Conservation (phyloP, 2,329 filamentous ascomycete species). For the Biscogniauxia sp. region DNA sequence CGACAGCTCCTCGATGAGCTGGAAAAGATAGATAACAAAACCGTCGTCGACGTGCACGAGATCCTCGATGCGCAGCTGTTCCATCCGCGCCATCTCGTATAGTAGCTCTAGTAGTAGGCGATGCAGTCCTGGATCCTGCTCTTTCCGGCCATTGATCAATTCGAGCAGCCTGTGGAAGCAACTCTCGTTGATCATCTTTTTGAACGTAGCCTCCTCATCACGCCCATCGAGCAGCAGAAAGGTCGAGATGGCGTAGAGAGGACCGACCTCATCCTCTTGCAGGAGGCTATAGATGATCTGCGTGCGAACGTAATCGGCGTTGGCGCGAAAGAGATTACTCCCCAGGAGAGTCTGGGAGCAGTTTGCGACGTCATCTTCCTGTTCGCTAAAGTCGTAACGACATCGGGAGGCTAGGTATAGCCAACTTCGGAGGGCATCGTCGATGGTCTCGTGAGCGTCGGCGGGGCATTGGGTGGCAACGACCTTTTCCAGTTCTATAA, state of each 20-base stretch:
- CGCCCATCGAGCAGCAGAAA: constrained; percentile 87
- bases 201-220: constrained; percentile 72
- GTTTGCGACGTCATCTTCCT: constrained; percentile 74
- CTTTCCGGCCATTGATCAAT: constrained; percentile 66
- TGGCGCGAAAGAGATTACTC: constrained; percentile 69
- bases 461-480: constrained; percentile 43
- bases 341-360: constrained; percentile 79
- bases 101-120: constrained; percentile 80
- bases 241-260: constrained; percentile 78
- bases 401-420: constrained; percentile 73
- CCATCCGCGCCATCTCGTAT: constrained; percentile 95
- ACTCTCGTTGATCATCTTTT: constrained; percentile 82
- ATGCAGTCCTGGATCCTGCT: constrained; percentile 70
- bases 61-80: constrained; percentile 74
- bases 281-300: constrained; percentile 91
- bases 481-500: constrained; percentile 47
- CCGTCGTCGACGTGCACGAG: constrained; percentile 73
- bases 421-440: constrained; percentile 83
- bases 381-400: constrained; percentile 71
- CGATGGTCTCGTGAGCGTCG: constrained; percentile 60
- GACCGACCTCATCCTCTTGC: constrained; percentile 79
- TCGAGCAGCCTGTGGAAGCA: constrained; percentile 83
- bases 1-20: constrained; percentile 82
- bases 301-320: constrained; percentile 83
- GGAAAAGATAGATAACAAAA: constrained; percentile 81